Conservation (phyloP, 768 basidiomycete species). For the Tricholoma terreum region DNA sequence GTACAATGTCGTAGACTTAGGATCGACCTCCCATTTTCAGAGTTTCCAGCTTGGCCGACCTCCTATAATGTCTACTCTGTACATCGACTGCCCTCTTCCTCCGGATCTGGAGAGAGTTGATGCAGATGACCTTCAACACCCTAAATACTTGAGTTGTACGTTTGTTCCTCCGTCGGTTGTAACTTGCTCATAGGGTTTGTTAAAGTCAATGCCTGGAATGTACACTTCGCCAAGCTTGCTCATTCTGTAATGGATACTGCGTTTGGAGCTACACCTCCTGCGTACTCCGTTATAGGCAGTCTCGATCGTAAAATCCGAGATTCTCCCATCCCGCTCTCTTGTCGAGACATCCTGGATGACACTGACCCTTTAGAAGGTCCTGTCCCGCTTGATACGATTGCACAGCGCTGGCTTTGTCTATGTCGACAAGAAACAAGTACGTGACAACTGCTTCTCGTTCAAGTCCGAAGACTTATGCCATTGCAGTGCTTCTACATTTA, state of each 20-base stretch:
- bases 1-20: not conserved
- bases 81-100: slow-evolving; percentile 56
- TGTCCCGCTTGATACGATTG: slow-evolving; percentile 20
- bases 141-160: slow-evolving; percentile 43
- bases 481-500: slow-evolving; percentile 56
- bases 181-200: not conserved
- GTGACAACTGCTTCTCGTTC: no score
- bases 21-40: slow-evolving; percentile 27
- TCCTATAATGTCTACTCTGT: slow-evolving; percentile 47
- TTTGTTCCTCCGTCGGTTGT: not conserved
- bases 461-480: no score
- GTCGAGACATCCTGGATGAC: slow-evolving; percentile 31
- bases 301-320: slow-evolving; percentile 61
- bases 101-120: slow-evolving; percentile 30
- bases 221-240: slow-evolving; percentile 51
- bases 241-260: slow-evolving; percentile 48
- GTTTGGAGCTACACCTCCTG: slow-evolving; percentile 51
- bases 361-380: slow-evolving; percentile 10
- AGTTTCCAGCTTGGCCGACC: slow-evolving; percentile 63
- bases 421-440: slow-evolving; percentile 48
- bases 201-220: slow-evolving; percentile 54
- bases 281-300: slow-evolving; percentile 50
- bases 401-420: slow-evolving; percentile 44
- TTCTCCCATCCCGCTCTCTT: slow-evolving; percentile 46
- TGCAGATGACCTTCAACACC: slow-evolving; percentile 34